Base-by-base conservation (phyloP, 371 early-diverging fungal genomes). In the Mortierella sp. region DNA sequence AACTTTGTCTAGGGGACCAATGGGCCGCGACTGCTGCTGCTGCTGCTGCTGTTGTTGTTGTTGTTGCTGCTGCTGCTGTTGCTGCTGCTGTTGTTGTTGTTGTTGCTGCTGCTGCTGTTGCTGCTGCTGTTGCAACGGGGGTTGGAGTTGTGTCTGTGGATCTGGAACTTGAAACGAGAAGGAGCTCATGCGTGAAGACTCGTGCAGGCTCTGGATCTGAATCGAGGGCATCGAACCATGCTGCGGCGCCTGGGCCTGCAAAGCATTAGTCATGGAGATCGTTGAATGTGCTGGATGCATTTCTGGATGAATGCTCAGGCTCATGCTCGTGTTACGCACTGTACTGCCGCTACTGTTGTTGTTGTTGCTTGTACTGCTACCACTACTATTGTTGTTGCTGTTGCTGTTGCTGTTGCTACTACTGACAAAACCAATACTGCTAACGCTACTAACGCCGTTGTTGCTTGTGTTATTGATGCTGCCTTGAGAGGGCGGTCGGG, bases 191-290 rank as follows among this genome's bases (percentile, higher is more conserved):
- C 52, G 62, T 25, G 62, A 45, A 19, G 64, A 64, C 9, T 68
- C 68, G 55, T 72, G 65, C 60, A 77, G n/a, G 15, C 66, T 53
- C 51, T 77, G 72, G 66, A 77, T 68, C 28, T 77, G 72, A 62
- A 77, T 77, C 37, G 61, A 29, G 0, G 72, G 72, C 5, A 70
- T 48, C 16, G 57, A n/a, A n/a, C n/a, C n/a, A 30, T 52, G 30
- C 15, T 30, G 58, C 43, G 14, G 58, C 25, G 29, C 18, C 15
- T 30, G 58, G 18, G 11, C 37, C 30, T 30, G 30, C 19, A n/a
- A n/a, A n/a, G n/a, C n/a, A n/a, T n/a, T n/a, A n/a, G n/a, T n/a
- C n/a, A n/a, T n/a, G n/a, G n/a, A n/a, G n/a, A n/a, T n/a, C n/a
- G n/a, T n/a, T n/a, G n/a, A n/a, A n/a, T n/a, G n/a, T n/a, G n/a